Evolutionary conservation across 2,329 filamentous ascomycete genomes (phyloP), one percentile per base, ranked within the genome.

Genomic region (Dactylellina leptospora): DNA sequence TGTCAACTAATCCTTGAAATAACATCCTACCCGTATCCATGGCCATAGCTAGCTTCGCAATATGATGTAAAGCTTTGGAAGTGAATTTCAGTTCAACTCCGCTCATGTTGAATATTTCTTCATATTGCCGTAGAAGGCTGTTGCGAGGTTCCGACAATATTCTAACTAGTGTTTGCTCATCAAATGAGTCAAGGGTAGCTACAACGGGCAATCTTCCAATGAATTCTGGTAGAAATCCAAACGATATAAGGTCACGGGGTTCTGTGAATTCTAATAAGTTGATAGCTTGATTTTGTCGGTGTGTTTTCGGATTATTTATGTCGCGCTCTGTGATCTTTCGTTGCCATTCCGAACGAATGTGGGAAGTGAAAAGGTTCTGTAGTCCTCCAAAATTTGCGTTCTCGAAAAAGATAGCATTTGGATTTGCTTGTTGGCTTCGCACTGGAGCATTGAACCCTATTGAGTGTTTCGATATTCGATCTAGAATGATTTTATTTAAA

Each of bases 131-230:
- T 2, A 96, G 84, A 0, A 99, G 85, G 58, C 89, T 91, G 81
- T 97, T 96, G 66, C 90, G 88, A 0, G 95, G 95, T 79, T 97
- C 93, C 0, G 92, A 97, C 38, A 99, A 84, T 73, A 99, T 95
- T 56, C 93, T 88, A 56, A 93, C 87, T 10, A 99, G 86, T 69
- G 87, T 82, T 16, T 84, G 81, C 74, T 87, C 83, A 59, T 85
- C 85, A 0, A 99, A 84, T 0, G 92, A 88, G 11, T 91, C 89
- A 0, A 99, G 85, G 0, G 95, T 91, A 72, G 92, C 92, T 51
- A 92, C 90, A 68, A 96, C 91, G 56, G 96, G 93, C 50, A 99
- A 87, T 16, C 95, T 90, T n/a, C 95, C 95, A 58, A 97, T 74
- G 20, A 77, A 77, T 55, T 77, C 76, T 9, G 76, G 76, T 22